Percentiles rank a stretch among this genome's conserved stretches.
Conservation (phyloP, 805 yeast species). For the Cyberlindnera nakhonratchasimensis region DNA sequence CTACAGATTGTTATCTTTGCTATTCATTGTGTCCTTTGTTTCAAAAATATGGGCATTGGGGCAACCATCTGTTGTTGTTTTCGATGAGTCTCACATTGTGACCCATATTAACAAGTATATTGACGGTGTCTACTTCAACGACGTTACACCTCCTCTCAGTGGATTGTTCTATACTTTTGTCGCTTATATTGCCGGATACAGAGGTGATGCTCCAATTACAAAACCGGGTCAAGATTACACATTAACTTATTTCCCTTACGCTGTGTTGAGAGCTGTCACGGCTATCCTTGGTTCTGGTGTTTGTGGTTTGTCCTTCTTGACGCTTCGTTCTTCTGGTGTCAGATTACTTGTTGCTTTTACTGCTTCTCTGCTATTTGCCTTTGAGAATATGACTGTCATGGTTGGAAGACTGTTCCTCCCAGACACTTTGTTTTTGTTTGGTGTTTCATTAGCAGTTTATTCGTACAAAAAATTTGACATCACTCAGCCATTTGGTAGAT, state of each 20-base stretch:
- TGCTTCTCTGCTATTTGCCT: constrained; percentile 47
- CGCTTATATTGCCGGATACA: constrained; percentile 50
- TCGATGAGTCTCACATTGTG: constrained; percentile 45
- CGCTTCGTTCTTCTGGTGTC: constrained; percentile 54
- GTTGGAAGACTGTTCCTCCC: constrained; percentile 48
- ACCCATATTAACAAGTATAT: constrained; percentile 42
- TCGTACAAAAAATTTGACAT: constrained; percentile 48
- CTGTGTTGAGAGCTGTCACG: constrained; percentile 54
- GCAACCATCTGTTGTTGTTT: constrained; percentile 35
- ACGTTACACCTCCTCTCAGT: constrained; percentile 71
- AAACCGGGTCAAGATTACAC: constrained; percentile 19
- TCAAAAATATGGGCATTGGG: constrained; percentile 20
- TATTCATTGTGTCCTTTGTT: constrained; percentile 21
- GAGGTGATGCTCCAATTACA: constrained; percentile 32
- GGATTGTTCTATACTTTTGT: constrained; percentile 55
- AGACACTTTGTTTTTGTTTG: constrained; percentile 43
- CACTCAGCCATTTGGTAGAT: constrained; percentile 39
- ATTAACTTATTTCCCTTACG: constrained; percentile 40
- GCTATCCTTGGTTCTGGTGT: constrained; percentile 52
- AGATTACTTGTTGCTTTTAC: constrained; percentile 46
- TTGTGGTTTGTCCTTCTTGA: constrained; percentile 49
- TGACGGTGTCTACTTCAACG: constrained; percentile 60
- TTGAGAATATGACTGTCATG: constrained; percentile 66
- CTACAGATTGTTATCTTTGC: constrained; percentile 15
- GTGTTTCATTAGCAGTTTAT: constrained; percentile 46